Percentiles rank a stretch among this genome's conserved stretches.
Evolutionary conservation across 345 rosid genomes (phyloP).

Genomic region (Turnera subulata): DNA sequence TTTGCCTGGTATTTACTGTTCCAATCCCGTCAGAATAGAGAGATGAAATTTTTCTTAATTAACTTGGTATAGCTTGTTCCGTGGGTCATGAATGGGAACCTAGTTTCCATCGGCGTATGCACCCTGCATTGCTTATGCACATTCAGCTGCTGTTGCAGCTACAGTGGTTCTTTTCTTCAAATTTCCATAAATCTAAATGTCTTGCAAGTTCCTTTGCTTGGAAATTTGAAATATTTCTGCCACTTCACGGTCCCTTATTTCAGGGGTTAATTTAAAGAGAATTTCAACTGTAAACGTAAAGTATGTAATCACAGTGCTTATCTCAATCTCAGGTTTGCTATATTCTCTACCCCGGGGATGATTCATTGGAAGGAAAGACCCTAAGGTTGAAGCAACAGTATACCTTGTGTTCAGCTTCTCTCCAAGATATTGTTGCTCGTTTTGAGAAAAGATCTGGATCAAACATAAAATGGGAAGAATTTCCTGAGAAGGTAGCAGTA

Average conservation of each 20-base stretch:
- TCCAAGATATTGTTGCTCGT: slow-evolving; percentile 64
- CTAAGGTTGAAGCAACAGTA: slow-evolving; percentile 85
- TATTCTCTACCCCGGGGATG: slow-evolving; percentile 83
- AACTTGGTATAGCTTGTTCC: too few species aligned
- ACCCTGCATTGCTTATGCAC: too few species aligned
- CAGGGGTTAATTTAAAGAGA: too few species aligned
- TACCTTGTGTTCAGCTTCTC: slow-evolving; percentile 79
- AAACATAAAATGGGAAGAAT: slow-evolving; percentile 58
- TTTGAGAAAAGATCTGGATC: slow-evolving; percentile 72
- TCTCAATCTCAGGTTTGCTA: slow-evolving; percentile 49
- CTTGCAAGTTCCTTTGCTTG: background rate
- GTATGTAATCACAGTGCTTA: background rate
- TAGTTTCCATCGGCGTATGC: too few species aligned
- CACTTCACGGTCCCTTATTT: too few species aligned
- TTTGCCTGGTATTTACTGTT: background rate
- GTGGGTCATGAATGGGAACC: too few species aligned
- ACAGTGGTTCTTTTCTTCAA: background rate
- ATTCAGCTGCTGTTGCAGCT: too few species aligned
- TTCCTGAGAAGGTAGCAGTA: slow-evolving; percentile 77
- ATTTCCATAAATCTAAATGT: background rate
- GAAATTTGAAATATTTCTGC: background rate
- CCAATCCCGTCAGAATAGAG: background rate
- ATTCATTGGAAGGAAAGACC: slow-evolving; percentile 63
- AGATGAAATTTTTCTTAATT: too few species aligned
- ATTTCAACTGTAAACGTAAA: background rate